Conservation (phyloP, 225 moss, liverwort and hornwort genomes). For the Bryoerythrophyllum caledonicum region DNA sequence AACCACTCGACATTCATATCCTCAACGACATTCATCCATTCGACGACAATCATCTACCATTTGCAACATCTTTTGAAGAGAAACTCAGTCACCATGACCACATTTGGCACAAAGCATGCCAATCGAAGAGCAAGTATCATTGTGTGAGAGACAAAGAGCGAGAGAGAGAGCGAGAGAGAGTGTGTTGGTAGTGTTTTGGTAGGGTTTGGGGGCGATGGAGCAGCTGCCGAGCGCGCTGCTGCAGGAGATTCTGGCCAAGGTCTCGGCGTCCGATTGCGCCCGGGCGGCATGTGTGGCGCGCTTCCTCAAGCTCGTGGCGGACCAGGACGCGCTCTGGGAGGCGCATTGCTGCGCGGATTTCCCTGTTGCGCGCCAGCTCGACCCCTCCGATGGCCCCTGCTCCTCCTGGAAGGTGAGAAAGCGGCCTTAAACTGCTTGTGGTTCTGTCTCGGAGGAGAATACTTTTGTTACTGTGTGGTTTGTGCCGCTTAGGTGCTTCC, state of each 20-base stretch:
- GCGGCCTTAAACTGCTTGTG: no score
- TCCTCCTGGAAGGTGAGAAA: conserved; percentile 58
- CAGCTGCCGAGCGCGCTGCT: conserved; percentile 60
- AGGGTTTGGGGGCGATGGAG: conserved; percentile 42
- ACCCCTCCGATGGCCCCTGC: conserved; percentile 57
- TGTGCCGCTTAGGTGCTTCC: no score
- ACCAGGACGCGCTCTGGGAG: conserved; percentile 64
- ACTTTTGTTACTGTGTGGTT: background rate
- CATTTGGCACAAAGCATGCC: background rate
- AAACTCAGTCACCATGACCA: background rate
- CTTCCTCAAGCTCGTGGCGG: conserved; percentile 40
- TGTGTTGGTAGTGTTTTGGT: background rate
- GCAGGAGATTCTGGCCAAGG: conserved; percentile 56
- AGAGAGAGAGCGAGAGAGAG: background rate
- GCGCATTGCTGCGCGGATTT: conserved; percentile 61
- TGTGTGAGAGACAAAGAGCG: background rate
- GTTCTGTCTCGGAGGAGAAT: background rate
- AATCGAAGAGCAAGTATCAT: background rate
- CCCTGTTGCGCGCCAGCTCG: conserved; percentile 28
- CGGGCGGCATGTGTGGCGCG: conserved; percentile 68
- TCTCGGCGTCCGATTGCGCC: conserved; percentile 65
- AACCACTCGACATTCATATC: no score
- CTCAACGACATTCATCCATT: no score
- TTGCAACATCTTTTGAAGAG: no score
- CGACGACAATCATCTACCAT: background rate